Evolutionary conservation across 441 rosid species (phyloP).

Genomic region (Brassica hybrid): DNA sequence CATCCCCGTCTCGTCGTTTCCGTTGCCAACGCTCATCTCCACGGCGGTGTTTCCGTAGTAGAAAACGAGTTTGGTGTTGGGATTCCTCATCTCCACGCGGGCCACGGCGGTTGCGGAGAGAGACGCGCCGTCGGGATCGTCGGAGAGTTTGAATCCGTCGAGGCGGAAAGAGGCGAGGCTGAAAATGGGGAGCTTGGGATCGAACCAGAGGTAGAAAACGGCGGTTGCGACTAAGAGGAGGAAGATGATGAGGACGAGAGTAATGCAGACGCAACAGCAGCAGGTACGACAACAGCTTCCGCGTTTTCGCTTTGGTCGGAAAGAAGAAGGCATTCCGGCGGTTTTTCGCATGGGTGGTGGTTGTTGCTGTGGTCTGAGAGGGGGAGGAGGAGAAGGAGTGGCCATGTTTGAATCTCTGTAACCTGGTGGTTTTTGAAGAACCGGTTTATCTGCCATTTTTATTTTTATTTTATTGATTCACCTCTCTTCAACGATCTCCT

Average conservation of each 20-base stretch:
- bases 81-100: constrained; percentile 59
- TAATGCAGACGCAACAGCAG: constrained; percentile 54
- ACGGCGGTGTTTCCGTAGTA: constrained; percentile 52
- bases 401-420: constrained; percentile 58
- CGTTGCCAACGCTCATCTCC: constrained; percentile 40
- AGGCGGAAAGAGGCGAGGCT: constrained; percentile 61
- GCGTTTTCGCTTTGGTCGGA: constrained; percentile 49
- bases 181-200: constrained; percentile 69
- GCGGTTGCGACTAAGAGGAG: constrained; percentile 42
- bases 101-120: constrained; percentile 50
- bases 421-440: constrained; percentile 80
- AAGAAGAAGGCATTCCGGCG: constrained; percentile 46
- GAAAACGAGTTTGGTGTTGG: constrained; percentile 53
- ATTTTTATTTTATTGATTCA: neutral
- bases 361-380: neutral
- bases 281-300: constrained; percentile 51
- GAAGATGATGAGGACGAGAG: constrained; percentile 46
- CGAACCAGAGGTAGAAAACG: constrained; percentile 69
- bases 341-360: constrained; percentile 52
- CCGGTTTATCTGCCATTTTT: constrained; percentile 53
- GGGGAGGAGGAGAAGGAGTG: constrained; percentile 29
- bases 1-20: constrained; percentile 39
- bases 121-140: constrained; percentile 50
- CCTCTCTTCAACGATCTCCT: constrained; percentile 21
- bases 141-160: constrained; percentile 49